Percentiles rank a stretch among this genome's conserved stretches.
Conservation (phyloP, 2,329 filamentous ascomycete genomes). For the Mycogone perniciosa region DNA sequence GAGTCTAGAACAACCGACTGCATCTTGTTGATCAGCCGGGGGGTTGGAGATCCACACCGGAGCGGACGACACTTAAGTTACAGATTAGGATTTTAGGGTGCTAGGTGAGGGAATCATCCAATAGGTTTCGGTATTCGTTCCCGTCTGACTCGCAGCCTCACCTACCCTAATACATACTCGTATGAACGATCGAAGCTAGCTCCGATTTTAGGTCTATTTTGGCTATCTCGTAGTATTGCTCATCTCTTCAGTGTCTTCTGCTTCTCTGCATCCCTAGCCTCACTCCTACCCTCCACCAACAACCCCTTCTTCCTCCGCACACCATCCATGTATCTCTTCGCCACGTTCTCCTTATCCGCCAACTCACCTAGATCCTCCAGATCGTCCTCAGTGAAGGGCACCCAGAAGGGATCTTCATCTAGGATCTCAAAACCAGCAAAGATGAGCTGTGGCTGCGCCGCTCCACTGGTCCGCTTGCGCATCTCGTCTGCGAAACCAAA, state of each 20-base stretch:
- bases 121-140: not conserved
- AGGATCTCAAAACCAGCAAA: slow-evolving; percentile 90
- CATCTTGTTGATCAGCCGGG: too few relatives aligned
- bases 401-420: slow-evolving; percentile 97
- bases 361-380: slow-evolving; percentile 92
- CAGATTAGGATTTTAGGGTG: too few relatives aligned
- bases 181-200: too few relatives aligned
- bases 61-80: too few relatives aligned
- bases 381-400: slow-evolving; percentile 92
- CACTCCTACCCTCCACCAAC: slow-evolving; percentile 68
- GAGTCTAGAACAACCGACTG: too few relatives aligned
- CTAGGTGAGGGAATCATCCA: too few relatives aligned
- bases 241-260: slow-evolving; percentile 63
- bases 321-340: slow-evolving; percentile 89
- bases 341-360: slow-evolving; percentile 91
- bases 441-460: slow-evolving; percentile 85
- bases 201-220: not conserved
- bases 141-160: not conserved
- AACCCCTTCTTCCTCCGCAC: slow-evolving; percentile 84
- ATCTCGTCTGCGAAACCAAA: slow-evolving; percentile 98
- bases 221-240: not conserved
- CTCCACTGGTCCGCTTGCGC: slow-evolving; percentile 84
- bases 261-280: slow-evolving; percentile 88
- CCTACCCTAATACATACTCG: too few relatives aligned
- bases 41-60: too few relatives aligned